These are phyloP conservation scores for Pyrenula massariospora DNA, from an alignment of 495 filamentous ascomycete genomes.

Conservation along the genomic window DNA sequence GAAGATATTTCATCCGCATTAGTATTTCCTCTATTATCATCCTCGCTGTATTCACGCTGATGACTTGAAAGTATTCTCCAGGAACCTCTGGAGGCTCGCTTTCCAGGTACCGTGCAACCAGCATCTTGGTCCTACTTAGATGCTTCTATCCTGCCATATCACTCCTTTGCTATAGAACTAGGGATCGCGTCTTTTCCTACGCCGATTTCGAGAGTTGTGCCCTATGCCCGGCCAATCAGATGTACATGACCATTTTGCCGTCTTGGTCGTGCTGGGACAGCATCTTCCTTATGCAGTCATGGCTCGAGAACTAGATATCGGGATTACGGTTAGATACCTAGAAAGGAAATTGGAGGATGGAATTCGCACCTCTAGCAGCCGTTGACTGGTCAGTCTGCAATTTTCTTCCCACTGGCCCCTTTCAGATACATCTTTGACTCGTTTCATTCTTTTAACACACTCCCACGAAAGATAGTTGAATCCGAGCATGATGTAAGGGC, in stretches of 20 bases:
- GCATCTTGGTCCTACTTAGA: neutral
- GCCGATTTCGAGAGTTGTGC: neutral
- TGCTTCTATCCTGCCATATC: neutral
- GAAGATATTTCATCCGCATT: too few relatives aligned
- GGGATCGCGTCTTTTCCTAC: neutral
- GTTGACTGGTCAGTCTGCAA: neutral
- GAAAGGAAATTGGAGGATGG: too few relatives aligned
- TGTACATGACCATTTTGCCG: neutral
- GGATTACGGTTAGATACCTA: neutral
- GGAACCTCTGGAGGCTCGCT: neutral
- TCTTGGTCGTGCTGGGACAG: too few relatives aligned
- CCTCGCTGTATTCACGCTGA: neutral
- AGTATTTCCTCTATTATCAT: neutral
- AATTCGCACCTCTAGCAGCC: neutral
- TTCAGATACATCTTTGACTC: neutral
- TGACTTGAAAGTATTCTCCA: neutral
- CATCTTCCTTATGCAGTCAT: neutral
- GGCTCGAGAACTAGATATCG: neutral
- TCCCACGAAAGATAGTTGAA: neutral
- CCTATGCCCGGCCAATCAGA: neutral
- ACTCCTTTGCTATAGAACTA: neutral
- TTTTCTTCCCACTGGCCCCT: neutral
- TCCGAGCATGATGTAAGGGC: neutral
- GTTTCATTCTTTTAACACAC: neutral
- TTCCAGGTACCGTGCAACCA: neutral